Evolutionary conservation across 768 basidiomycete genomes (phyloP).

Genomic region (Boletales sp.): DNA sequence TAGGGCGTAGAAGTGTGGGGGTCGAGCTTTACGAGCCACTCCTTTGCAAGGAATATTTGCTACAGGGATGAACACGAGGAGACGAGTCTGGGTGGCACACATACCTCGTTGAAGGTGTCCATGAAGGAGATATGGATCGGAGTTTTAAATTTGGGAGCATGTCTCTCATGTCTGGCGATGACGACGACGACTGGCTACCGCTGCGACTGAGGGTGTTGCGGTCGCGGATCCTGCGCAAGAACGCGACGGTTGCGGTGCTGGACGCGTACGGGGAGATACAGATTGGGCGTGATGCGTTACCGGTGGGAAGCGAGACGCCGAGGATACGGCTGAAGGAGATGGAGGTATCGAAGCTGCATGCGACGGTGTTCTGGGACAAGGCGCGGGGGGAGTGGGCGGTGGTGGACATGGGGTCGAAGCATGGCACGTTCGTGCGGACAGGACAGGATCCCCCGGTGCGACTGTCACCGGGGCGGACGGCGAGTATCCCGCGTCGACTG

Average conservation of each 20-base stretch:
- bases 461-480: conserved; percentile 60
- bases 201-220: conserved; percentile 38
- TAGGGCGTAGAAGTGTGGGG: conserved; percentile 59
- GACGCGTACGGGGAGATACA: conserved; percentile 64
- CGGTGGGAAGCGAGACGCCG: conserved; percentile 49
- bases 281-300: conserved; percentile 66
- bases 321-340: conserved; percentile 79
- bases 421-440: conserved; percentile 66
- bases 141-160: conserved; percentile 16
- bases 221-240: conserved; percentile 47
- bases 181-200: conserved; percentile 48
- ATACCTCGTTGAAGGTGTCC: conserved; percentile 49
- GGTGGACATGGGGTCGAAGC: conserved; percentile 84
- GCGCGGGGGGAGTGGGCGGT: conserved; percentile 59
- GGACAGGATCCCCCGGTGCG: conserved; percentile 35
- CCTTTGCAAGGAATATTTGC: conserved; percentile 60
- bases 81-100: neutral
- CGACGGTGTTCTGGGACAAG: conserved; percentile 69
- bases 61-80: conserved; percentile 21
- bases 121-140: conserved; percentile 31
- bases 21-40: conserved; percentile 74
- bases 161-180: neutral
- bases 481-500: conserved; percentile 65
- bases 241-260: conserved; percentile 54
- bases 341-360: conserved; percentile 79